Evolutionary conservation across 495 filamentous ascomycete genomes (phyloP), one percentile per base, ranked within the genome.

Genomic region (Melanomma pulvis-pyrius): DNA sequence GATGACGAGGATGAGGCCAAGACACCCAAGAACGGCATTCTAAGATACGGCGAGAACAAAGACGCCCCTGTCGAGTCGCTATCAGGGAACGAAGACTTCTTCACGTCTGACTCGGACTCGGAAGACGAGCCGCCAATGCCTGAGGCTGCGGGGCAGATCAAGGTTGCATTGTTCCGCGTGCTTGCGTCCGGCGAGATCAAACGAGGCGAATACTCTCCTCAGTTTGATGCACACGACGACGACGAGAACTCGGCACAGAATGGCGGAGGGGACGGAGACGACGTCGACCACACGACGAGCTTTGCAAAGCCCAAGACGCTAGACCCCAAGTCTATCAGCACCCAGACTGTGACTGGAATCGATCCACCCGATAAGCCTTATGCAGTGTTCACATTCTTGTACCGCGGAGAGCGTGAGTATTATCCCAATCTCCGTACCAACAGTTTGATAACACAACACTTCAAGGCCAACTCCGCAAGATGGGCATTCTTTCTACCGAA

Each of bases 311-410:
- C 94, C 3, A 99, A 98, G 80, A 88, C 92, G 19, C 83, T 99
- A 28, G 96, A 99, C 79, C 94, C 93, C 1, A 97, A 97, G 78
- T 89, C 90, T 9, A 98, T 99, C 73, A 97, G 92, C 71, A 98
- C 96, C 0, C 94, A 99, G 78, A 97, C 93, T 0, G 94, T 99
- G 19, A 98, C 93, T 24, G 94, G 94, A n/a, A 96, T 99, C 68
- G 94, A 99, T 77, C 88, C 90, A 0, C 90, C 92, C 25, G 92
- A 97, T 59, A 91, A 92, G 76, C 96, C 96, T 17, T 99, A 96
- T 79, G 94, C 94, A 1, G 88, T 90, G 12, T 99, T 99, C 75
- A 96, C 96, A 5, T 99, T 99, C 74, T 90, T 98, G 81, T 99
- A 99, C 74, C 86, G 94, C 59, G 94, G 96, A 74, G 90, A 96